These are phyloP conservation scores for Crithidia fasciculata DNA, from an alignment of 208 protist species.

Conservation along the genomic window DNA sequence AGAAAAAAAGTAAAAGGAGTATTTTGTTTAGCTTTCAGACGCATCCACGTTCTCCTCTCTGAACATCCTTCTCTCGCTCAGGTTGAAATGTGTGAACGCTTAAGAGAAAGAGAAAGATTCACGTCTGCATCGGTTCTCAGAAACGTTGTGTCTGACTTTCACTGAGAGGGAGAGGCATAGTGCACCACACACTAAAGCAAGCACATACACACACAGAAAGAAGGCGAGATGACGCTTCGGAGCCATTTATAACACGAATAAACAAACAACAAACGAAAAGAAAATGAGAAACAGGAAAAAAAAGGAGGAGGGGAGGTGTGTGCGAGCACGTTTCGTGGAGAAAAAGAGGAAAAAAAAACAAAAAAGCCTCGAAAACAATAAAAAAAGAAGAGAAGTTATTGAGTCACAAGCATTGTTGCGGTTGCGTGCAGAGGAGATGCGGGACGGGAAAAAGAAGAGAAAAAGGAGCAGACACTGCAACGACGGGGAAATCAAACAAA, in stretches of 20 bases:
- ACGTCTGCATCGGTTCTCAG: too few relatives aligned
- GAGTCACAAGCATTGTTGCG: neutral
- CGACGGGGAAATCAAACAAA: neutral
- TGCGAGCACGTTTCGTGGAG: neutral
- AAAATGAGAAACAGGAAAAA: neutral
- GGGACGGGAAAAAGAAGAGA: neutral
- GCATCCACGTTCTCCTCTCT: too few relatives aligned
- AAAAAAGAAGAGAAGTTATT: neutral
- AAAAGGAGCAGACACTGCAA: neutral
- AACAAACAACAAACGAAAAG: neutral
- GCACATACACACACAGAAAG: too few relatives aligned
- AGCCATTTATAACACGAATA: too few relatives aligned
- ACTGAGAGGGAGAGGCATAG: neutral
- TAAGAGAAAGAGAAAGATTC: too few relatives aligned
- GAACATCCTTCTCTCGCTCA: too few relatives aligned
- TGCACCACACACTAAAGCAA: too few relatives aligned
- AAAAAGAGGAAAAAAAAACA: constrained; percentile 14
- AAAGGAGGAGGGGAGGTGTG: neutral
- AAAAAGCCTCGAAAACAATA: neutral
- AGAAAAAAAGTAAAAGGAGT: too few relatives aligned
- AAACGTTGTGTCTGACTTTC: neutral
- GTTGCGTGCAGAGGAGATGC: too few relatives aligned
- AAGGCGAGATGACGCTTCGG: too few relatives aligned
- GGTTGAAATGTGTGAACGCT: too few relatives aligned
- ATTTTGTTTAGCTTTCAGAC: too few relatives aligned